phyloP scores from a whole-genome alignment of 345 rosid species.

The Limnanthes douglasii region DNA sequence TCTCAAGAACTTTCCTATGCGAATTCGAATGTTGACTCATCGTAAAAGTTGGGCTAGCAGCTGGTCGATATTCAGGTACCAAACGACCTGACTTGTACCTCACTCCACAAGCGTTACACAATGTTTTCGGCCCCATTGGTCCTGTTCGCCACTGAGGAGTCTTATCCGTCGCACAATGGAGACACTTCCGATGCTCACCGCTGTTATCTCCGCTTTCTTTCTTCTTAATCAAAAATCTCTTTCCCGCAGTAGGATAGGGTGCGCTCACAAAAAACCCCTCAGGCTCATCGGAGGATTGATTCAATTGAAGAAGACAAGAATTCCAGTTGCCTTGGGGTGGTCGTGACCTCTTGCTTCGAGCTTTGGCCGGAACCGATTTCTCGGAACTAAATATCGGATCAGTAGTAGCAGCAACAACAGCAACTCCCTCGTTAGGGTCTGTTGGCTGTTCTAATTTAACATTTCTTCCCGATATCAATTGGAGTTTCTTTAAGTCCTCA shows the following conservation, averaged over 20 bases:
- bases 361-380: constrained; percentile 52
- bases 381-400: constrained; percentile 14
- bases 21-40: constrained; percentile 65
- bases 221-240: too few relatives aligned
- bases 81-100: constrained; percentile 64
- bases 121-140: constrained; percentile 70
- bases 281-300: too few relatives aligned
- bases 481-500: too few relatives aligned
- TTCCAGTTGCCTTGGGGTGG: constrained; percentile 54
- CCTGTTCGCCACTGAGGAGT: constrained; percentile 86
- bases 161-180: constrained; percentile 68
- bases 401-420: too few relatives aligned
- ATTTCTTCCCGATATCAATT: too few relatives aligned
- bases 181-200: constrained; percentile 35
- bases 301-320: constrained; percentile 37
- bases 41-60: too few relatives aligned
- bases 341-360: constrained; percentile 68
- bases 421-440: too few relatives aligned
- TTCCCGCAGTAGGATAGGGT: too few relatives aligned
- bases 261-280: too few relatives aligned
- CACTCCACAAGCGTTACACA: constrained; percentile 73
- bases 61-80: constrained; percentile 73
- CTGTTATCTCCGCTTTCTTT: constrained; percentile 3
- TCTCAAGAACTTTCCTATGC: constrained; percentile 62
- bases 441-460: too few relatives aligned